phyloP scores from a whole-genome alignment of 106 monocot genomes.

The Vanilla planifolia region DNA sequence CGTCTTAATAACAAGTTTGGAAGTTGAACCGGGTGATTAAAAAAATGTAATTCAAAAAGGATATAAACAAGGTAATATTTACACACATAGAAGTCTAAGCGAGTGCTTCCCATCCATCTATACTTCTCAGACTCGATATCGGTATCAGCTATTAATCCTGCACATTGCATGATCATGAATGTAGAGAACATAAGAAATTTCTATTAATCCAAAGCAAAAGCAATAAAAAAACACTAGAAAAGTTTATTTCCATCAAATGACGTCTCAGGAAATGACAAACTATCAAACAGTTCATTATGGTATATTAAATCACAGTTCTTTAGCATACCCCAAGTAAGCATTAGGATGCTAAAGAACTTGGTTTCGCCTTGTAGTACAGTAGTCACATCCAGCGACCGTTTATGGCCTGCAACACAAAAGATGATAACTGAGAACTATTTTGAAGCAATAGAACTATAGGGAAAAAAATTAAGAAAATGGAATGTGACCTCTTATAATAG shows the following conservation, averaged over 20 bases:
- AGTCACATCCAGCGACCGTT: slow-evolving; percentile 65
- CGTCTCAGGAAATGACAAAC: neutral
- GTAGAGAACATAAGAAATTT: neutral
- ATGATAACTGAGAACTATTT: neutral
- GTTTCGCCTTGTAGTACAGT: slow-evolving; percentile 66
- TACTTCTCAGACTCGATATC: slow-evolving; percentile 92
- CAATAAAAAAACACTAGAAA: neutral
- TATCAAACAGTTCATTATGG: neutral
- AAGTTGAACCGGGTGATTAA: too few relatives aligned
- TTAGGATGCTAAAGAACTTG: slow-evolving; percentile 83
- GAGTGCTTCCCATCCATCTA: slow-evolving; percentile 90
- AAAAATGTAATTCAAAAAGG: neutral
- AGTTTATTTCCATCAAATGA: neutral
- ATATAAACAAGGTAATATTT: neutral
- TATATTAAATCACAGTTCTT: neutral
- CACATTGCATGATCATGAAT: neutral
- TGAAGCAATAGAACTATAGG: neutral
- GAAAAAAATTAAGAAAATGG: neutral
- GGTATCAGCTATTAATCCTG: slow-evolving; percentile 72
- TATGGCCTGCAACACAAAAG: slow-evolving; percentile 42
- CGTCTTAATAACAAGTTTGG: too few relatives aligned
- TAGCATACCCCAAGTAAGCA: slow-evolving; percentile 91
- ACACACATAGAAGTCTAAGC: slow-evolving; percentile 35
- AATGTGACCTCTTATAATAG: slow-evolving; percentile 70
- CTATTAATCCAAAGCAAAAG: neutral